A percentile compares a stretch with the other conserved stretches of the same genome.
phyloP scores from a whole-genome alignment of 129 eudicot genomes.

The carrot (Daucus carota) region DH1_v3.0 NC_030382.2:38579001-38579500 shows the following conservation, averaged over 20 bases:
- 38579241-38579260: background rate
- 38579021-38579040: background rate
- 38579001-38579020: background rate
- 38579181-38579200: conserved; percentile 68
- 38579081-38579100: background rate
- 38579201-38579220: conserved; percentile 79
- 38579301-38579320: background rate
- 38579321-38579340: background rate
- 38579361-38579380: conserved; percentile 71
- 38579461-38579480: conserved; percentile 66
- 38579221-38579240: conserved; percentile 60
- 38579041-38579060: background rate
- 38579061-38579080: background rate
- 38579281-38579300: background rate
- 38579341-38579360: conserved; percentile 19
- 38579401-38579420: conserved; percentile 96
- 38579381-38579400: conserved; percentile 61
- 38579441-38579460: conserved; percentile 65
- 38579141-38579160: conserved; percentile 56
- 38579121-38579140: conserved; percentile 84
- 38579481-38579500: conserved; percentile 71
- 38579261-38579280: background rate
- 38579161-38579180: conserved; percentile 90
- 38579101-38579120: background rate
- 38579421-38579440: conserved; percentile 74